Percentiles rank a stretch among this genome's conserved stretches.
Evolutionary conservation across 352 stramenopile species (phyloP).

Genomic region (Pythium periplocum): DNA sequence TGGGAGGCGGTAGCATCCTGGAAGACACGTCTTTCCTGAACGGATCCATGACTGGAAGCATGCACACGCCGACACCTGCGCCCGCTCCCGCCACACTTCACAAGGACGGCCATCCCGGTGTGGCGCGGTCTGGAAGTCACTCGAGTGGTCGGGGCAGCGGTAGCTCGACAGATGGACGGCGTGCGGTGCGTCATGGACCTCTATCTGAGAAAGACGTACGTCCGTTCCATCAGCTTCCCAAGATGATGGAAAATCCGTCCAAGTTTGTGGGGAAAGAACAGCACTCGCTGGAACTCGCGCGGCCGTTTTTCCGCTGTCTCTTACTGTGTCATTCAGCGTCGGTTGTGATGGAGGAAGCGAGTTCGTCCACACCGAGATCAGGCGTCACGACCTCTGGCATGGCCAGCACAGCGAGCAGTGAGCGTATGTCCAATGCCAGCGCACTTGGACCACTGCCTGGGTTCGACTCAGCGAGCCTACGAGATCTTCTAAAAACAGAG

Average conservation of each 20-base stretch:
- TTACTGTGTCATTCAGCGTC: conserved; percentile 79
- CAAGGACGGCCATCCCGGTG: no score
- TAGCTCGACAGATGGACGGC: conserved; percentile 17
- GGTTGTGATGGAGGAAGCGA: conserved; percentile 39
- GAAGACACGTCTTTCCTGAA: conserved; percentile 5
- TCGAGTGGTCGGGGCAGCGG: conserved; percentile 6
- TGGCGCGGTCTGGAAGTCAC: background rate
- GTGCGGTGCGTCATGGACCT: conserved; percentile 33
- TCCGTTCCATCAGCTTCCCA: conserved; percentile 57
- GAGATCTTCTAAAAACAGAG: conserved; percentile 2
- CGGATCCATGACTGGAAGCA: conserved; percentile 9
- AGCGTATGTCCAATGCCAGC: conserved; percentile 22
- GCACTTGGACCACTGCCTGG: conserved; percentile 16
- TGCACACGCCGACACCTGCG: background rate
- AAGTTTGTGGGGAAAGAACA: conserved; percentile 46
- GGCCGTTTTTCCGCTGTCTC: conserved; percentile 76
- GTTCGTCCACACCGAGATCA: no score
- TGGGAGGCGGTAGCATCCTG: background rate
- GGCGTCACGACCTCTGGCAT: background rate
- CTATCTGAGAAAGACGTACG: conserved; percentile 68
- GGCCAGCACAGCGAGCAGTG: conserved; percentile 6
- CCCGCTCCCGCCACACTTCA: no score
- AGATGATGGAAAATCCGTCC: conserved; percentile 56
- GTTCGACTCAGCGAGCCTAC: background rate
- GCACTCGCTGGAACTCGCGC: conserved; percentile 49